Evolutionary conservation across 1,284 basidiomycete species (phyloP).

Genomic region (Afroboletus lepidellus): DNA sequence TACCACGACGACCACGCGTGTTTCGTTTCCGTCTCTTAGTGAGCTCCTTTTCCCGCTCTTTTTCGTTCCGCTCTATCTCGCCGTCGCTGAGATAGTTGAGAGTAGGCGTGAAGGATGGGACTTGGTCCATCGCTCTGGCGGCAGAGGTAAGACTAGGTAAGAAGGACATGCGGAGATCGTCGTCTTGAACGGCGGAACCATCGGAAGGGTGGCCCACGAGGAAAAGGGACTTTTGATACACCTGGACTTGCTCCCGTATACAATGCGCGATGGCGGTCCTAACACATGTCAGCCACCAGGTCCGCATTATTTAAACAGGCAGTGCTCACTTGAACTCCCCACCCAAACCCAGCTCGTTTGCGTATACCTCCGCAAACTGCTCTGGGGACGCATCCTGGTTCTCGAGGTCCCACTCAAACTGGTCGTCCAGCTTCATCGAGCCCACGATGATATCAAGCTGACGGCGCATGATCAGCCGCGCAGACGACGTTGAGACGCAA

Average conservation of each 20-base stretch:
- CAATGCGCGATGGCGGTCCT: slow-evolving; percentile 94
- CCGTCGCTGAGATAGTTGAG: slow-evolving; percentile 88
- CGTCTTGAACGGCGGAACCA: slow-evolving; percentile 79
- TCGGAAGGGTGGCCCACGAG: slow-evolving; percentile 87
- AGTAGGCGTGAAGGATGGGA: slow-evolving; percentile 80
- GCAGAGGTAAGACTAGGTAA: slow-evolving; percentile 74
- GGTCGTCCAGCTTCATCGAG: slow-evolving; percentile 91
- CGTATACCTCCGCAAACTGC: slow-evolving; percentile 87
- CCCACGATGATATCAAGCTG: slow-evolving; percentile 96
- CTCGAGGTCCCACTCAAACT: slow-evolving; percentile 97
- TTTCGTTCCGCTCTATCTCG: slow-evolving; percentile 87
- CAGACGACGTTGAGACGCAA: slow-evolving; percentile 4
- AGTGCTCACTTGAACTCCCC: slow-evolving; percentile 88
- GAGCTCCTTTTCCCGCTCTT: slow-evolving; percentile 91
- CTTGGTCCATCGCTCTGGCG: slow-evolving; percentile 72
- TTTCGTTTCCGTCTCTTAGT: slow-evolving; percentile 83
- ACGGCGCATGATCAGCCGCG: slow-evolving; percentile 3
- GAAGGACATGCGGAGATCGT: slow-evolving; percentile 90
- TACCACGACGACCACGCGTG: slow-evolving; percentile 85
- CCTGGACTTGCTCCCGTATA: slow-evolving; percentile 93
- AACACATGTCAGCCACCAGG: slow-evolving; percentile 14
- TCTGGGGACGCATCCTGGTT: slow-evolving; percentile 82
- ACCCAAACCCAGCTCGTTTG: slow-evolving; percentile 83
- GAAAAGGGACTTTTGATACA: slow-evolving; percentile 90
- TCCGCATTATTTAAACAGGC: not conserved